Evolutionary conservation across 2,329 filamentous ascomycete genomes (phyloP), one percentile per base, ranked within the genome.

Genomic region (Cadophora gregata): DNA sequence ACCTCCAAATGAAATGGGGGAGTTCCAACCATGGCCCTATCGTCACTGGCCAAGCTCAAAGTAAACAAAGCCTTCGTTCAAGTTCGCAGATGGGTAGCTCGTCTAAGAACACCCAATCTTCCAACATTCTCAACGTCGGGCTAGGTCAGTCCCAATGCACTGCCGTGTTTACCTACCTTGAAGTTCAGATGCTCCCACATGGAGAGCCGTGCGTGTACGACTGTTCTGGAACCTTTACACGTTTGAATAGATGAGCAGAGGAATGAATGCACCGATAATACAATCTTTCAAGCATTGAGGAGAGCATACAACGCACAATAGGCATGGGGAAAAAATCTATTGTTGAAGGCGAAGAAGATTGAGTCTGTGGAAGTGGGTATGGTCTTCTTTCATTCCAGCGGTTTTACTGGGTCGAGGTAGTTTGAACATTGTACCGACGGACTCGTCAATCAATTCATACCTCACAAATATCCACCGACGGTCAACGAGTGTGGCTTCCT

Each of bases 1-100:
- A 80, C 42, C 75, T 79, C 9, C 82, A 83, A 68, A 75, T 75
- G 9, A 73, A 77, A 72, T 82, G 80, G 80, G 75, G 75, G 0
- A 69, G 77, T 29, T 78, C 80, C 6, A 75, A 76, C 10, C 82
- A 81, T 75, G 80, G 80, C 9, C 74, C 78, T 14, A 74, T 82
- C 33, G 78, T 82, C 19, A 82, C 80, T 27, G 81, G 81, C 70
- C 77, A 76, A 70, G 78, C 82, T 50, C 80, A 83, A 50, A 24
- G 29, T 36, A 16, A 61, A 51, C 45, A 61, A 61, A 16, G 31
- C 33, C 19, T 61, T 61, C 9, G 42, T 25, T 3, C n/a, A 48
- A 38, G 31, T 31, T 29, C 50, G 19, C 16, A 50, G 19, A 14
- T 31, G 36, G 12, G 7, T 62, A 5, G 38, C 60, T 21, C 48